These are phyloP conservation scores for Paragyromitra xinjiangensis DNA, from an alignment of 495 filamentous ascomycete species.

Conservation along the genomic window DNA sequence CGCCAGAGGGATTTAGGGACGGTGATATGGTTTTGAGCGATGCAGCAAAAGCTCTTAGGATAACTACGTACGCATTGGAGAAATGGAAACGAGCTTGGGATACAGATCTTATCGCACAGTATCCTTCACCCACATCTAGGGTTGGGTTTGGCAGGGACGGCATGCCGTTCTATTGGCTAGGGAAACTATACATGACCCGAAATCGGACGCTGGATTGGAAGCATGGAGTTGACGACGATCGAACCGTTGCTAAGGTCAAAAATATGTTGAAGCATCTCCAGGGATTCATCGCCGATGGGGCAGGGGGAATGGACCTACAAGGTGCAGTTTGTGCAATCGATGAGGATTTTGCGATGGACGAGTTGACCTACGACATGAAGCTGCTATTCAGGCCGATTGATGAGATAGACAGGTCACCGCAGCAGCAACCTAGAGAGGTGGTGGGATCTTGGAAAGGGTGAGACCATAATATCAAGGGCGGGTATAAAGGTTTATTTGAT, in stretches of 20 bases:
- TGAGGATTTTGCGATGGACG: constrained; percentile 66
- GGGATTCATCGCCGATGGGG: constrained; percentile 56
- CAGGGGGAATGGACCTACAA: constrained; percentile 43
- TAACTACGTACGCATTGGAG: constrained; percentile 63
- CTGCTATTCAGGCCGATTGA: constrained; percentile 68
- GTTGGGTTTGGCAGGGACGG: constrained; percentile 72
- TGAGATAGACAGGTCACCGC: constrained; percentile 34
- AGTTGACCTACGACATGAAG: constrained; percentile 73
- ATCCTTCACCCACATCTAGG: constrained; percentile 64
- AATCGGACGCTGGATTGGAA: constrained; percentile 50
- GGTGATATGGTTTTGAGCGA: constrained; percentile 44
- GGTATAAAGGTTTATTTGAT: constrained; percentile 22
- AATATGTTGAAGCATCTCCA: constrained; percentile 67
- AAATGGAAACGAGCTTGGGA: constrained; percentile 75
- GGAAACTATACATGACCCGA: constrained; percentile 59
- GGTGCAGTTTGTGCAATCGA: constrained; percentile 62
- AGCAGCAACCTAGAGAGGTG: constrained; percentile 34
- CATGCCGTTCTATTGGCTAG: constrained; percentile 73
- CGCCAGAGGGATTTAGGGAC: constrained; percentile 61
- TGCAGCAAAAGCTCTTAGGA: constrained; percentile 56
- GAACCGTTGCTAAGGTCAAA: constrained; percentile 68
- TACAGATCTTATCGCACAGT: constrained; percentile 69
- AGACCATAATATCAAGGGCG: neutral
- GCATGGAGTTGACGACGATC: constrained; percentile 58
- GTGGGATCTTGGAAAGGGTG: constrained; percentile 30